These are phyloP conservation scores for Botrytis squamosa DNA, from an alignment of 2,329 filamentous ascomycete species.

Conservation along the genomic window DNA sequence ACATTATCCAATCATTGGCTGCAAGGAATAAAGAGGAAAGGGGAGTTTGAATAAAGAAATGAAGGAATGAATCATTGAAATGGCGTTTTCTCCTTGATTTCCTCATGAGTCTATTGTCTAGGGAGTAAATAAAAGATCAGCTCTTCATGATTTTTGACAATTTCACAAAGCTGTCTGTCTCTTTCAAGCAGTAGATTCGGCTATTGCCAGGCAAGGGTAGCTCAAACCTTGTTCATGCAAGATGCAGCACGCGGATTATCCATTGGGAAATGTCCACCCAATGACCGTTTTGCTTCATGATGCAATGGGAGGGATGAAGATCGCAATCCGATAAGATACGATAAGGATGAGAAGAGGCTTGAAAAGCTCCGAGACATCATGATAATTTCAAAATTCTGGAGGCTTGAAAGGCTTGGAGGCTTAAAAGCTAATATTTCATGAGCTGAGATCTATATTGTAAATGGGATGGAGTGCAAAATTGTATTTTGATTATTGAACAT, in stretches of 20 bases:
- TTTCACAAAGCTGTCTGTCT: neutral
- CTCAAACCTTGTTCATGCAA: neutral
- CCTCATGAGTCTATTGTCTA: neutral
- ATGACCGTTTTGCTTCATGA: conserved; percentile 9
- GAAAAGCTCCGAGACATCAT: neutral
- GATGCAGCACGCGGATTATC: neutral
- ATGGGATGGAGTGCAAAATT: neutral
- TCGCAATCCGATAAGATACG: conserved; percentile 15
- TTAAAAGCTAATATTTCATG: neutral
- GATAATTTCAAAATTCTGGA: neutral
- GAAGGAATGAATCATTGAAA: neutral
- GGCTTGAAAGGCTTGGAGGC: neutral
- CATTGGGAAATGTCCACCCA: neutral
- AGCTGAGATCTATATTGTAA: neutral
- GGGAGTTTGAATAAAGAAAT: neutral
- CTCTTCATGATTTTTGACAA: neutral
- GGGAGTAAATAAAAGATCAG: neutral
- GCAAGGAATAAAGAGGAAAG: neutral
- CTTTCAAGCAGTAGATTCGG: neutral
- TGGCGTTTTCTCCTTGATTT: neutral
- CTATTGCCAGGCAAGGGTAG: neutral
- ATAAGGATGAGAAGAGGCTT: conserved; percentile 7
- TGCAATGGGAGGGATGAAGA: conserved; percentile 17
- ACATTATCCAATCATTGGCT: neutral
- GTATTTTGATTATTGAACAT: neutral